phyloP scores from a whole-genome alignment of 805 yeast species.

The Suhomyces xylopsoci region DNA sequence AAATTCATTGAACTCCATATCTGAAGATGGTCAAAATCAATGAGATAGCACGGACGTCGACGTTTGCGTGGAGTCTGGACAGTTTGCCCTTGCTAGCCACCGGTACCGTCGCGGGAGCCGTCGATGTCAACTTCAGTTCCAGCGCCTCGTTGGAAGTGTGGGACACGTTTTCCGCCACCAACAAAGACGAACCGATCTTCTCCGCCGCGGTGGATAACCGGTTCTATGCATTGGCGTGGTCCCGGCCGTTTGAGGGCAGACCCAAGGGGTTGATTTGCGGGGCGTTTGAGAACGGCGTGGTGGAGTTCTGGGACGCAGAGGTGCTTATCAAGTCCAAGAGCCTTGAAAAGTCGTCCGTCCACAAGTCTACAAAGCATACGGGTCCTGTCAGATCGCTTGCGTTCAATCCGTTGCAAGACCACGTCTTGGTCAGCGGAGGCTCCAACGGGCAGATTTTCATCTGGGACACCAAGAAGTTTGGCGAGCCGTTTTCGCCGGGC shows the following conservation, averaged over 20 bases:
- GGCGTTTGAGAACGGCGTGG: slow-evolving; percentile 78
- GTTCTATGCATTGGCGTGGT: slow-evolving; percentile 85
- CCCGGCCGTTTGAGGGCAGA: slow-evolving; percentile 49
- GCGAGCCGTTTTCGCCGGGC: slow-evolving; percentile 68
- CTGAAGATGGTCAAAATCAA: slow-evolving; percentile 69
- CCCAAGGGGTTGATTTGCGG: slow-evolving; percentile 70
- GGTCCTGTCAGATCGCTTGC: slow-evolving; percentile 69
- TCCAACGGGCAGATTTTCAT: slow-evolving; percentile 82
- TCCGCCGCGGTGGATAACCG: slow-evolving; percentile 33
- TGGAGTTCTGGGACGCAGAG: slow-evolving; percentile 75
- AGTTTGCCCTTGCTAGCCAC: slow-evolving; percentile 74
- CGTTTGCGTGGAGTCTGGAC: slow-evolving; percentile 94
- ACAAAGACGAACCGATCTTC: slow-evolving; percentile 30
- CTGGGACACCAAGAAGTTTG: slow-evolving; percentile 77
- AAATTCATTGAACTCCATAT: background rate
- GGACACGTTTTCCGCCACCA: slow-evolving; percentile 52
- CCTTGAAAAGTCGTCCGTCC: slow-evolving; percentile 43
- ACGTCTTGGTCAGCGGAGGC: slow-evolving; percentile 83
- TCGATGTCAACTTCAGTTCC: slow-evolving; percentile 82
- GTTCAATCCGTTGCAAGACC: slow-evolving; percentile 72
- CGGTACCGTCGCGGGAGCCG: slow-evolving; percentile 95
- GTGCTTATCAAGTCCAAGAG: slow-evolving; percentile 43
- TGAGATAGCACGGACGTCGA: slow-evolving; percentile 81
- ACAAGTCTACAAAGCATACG: slow-evolving; percentile 56
- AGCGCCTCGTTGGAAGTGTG: slow-evolving; percentile 76